Conservation (phyloP, 805 yeast genomes). For the Lachancea thermotolerans region DNA sequence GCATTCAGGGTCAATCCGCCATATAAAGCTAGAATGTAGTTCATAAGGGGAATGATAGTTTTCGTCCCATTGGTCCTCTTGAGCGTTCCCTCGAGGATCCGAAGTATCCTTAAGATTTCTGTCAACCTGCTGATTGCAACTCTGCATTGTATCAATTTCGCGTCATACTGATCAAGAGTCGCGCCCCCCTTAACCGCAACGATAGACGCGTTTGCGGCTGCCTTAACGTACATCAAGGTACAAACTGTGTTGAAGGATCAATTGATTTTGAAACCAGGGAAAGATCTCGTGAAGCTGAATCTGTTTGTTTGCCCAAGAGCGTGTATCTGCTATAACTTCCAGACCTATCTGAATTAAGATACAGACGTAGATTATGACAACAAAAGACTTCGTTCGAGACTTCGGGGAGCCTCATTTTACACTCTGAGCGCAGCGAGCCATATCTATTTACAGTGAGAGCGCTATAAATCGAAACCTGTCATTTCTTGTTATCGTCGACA, state of each 20-base stretch:
- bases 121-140: conserved; percentile 45
- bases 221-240: conserved; percentile 24
- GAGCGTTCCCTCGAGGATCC: conserved; percentile 22
- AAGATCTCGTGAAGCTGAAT: too few species aligned
- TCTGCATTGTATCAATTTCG: conserved; percentile 51
- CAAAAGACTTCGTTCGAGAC: too few species aligned
- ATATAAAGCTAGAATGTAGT: conserved; percentile 31
- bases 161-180: conserved; percentile 44
- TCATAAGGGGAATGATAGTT: conserved; percentile 31
- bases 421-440: too few species aligned
- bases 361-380: too few species aligned
- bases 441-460: too few species aligned
- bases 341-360: too few species aligned
- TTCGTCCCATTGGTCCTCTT: conserved; percentile 17
- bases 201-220: conserved; percentile 31
- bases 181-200: conserved; percentile 31
- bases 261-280: too few species aligned
- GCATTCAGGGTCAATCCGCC: conserved; percentile 38
- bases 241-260: neutral
- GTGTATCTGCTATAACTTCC: too few species aligned
- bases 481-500: conserved; percentile 38
- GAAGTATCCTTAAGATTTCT: conserved; percentile 33
- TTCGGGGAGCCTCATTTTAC: too few species aligned
- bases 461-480: neutral
- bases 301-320: too few species aligned